These are phyloP conservation scores for Apiospora phragmitis DNA, from an alignment of 2,329 filamentous ascomycete species.

Conservation along the genomic window DNA sequence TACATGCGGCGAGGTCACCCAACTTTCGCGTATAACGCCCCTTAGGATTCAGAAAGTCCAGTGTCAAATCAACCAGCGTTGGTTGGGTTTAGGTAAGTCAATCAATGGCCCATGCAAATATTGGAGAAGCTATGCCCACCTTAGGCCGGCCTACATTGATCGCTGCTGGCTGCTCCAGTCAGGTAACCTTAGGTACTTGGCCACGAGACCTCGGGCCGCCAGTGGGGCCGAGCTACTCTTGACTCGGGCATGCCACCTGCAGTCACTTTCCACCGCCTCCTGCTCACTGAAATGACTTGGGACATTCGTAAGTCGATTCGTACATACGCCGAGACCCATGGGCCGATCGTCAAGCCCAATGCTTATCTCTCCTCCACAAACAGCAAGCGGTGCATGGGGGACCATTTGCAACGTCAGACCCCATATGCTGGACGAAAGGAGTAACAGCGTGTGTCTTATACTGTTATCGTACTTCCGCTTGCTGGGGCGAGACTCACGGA, in stretches of 20 bases:
- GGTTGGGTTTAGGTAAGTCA: not conserved
- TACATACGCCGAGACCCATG: not conserved
- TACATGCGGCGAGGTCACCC: not conserved
- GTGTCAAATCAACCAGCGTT: not conserved
- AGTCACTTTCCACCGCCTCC: not conserved
- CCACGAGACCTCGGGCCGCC: conserved; percentile 4
- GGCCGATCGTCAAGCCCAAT: not conserved
- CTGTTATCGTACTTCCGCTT: too few relatives aligned
- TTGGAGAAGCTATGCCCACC: not conserved
- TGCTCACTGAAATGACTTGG: not conserved
- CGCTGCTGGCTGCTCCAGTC: too few relatives aligned
- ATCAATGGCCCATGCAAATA: not conserved
- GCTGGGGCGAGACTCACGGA: too few relatives aligned
- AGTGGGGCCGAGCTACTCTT: conserved; percentile 3
- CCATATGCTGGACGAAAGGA: not conserved
- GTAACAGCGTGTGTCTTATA: too few relatives aligned
- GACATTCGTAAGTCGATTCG: not conserved
- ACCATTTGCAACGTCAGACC: not conserved
- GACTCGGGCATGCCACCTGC: not conserved
- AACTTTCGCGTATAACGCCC: not conserved
- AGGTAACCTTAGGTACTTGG: not conserved
- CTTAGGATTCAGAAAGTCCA: not conserved
- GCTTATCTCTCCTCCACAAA: not conserved
- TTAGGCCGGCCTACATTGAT: not conserved
- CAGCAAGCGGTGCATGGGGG: not conserved